Evolutionary conservation across 139 green algal genomes (phyloP).

Genomic region (Picochlorum costavermella): DNA sequence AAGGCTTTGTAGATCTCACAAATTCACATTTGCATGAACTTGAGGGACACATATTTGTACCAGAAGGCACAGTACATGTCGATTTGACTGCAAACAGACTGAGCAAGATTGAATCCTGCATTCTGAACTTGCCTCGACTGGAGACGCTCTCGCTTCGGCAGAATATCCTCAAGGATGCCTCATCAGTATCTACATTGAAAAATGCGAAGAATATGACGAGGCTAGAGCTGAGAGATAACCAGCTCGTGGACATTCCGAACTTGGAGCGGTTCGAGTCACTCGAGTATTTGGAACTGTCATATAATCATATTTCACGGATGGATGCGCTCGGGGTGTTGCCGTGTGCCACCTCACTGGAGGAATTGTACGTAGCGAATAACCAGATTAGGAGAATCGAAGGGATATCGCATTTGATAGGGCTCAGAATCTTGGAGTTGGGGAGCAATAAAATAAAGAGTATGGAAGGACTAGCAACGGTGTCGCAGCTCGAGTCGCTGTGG

Average conservation of each 20-base stretch:
- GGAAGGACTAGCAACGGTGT: slow-evolving; percentile 44
- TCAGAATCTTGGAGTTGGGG: slow-evolving; percentile 82
- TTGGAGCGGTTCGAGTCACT: slow-evolving; percentile 48
- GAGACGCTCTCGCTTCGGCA: slow-evolving; percentile 66
- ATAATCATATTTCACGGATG: slow-evolving; percentile 76
- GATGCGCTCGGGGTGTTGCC: slow-evolving; percentile 28
- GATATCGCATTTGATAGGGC: slow-evolving; percentile 36
- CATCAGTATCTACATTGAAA: slow-evolving; percentile 17
- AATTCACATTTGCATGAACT: slow-evolving; percentile 61
- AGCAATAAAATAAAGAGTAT: slow-evolving; percentile 77
- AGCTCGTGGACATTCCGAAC: slow-evolving; percentile 53
- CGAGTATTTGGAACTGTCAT: slow-evolving; percentile 69
- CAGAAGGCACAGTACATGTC: slow-evolving; percentile 39
- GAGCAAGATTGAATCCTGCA: slow-evolving; percentile 45
- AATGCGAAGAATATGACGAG: slow-evolving; percentile 42
- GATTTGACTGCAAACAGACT: slow-evolving; percentile 82
- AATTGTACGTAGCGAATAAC: slow-evolving; percentile 86
- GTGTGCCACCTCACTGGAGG: slow-evolving; percentile 24
- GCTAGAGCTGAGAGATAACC: slow-evolving; percentile 78
- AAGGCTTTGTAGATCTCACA: slow-evolving; percentile 47
- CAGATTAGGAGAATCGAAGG: slow-evolving; percentile 56
- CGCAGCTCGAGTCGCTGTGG: slow-evolving; percentile 78
- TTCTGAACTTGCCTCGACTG: slow-evolving; percentile 65
- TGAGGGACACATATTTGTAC: slow-evolving; percentile 35
- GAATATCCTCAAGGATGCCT: slow-evolving; percentile 60